These are phyloP conservation scores for Phlebiopsis gigantea DNA, from an alignment of 768 basidiomycete species.

Conservation along the genomic window DNA sequence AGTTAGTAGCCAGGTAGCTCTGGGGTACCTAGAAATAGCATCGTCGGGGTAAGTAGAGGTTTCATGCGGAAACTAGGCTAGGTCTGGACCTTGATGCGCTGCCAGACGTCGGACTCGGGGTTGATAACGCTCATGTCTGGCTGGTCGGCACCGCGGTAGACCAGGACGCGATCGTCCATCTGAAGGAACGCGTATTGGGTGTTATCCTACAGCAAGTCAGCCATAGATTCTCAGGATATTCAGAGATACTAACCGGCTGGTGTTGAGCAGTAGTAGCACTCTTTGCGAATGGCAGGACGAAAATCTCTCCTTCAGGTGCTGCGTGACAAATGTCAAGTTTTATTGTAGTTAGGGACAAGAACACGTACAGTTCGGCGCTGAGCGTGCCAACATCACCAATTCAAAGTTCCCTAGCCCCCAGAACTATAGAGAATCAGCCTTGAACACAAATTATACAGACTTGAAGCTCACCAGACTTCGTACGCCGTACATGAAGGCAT, in stretches of 20 bases:
- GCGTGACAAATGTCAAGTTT: neutral
- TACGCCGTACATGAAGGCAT: slow-evolving; percentile 82
- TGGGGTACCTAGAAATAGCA: slow-evolving; percentile 67
- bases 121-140: slow-evolving; percentile 98
- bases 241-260: slow-evolving; percentile 60
- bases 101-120: slow-evolving; percentile 97
- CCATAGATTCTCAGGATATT: neutral
- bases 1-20: slow-evolving; percentile 82
- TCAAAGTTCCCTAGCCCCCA: slow-evolving; percentile 95
- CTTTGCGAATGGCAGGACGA: slow-evolving; percentile 88
- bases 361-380: slow-evolving; percentile 42
- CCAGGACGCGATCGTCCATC: slow-evolving; percentile 88
- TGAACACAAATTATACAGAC: neutral
- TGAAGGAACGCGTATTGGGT: slow-evolving; percentile 94
- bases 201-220: slow-evolving; percentile 62
- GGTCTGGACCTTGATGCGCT: slow-evolving; percentile 75
- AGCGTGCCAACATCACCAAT: slow-evolving; percentile 65
- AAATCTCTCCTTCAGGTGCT: slow-evolving; percentile 70
- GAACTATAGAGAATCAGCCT: slow-evolving; percentile 50
- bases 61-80: neutral
- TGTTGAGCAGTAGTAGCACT: slow-evolving; percentile 90
- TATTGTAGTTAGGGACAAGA: neutral
- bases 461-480: slow-evolving; percentile 53
- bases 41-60: neutral
- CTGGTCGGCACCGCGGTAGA: slow-evolving; percentile 95